A percentile compares a stretch with the other conserved stretches of the same genome.
Conservation (phyloP, 108 stramenopile species). For the Nitzschia inconspicua region DNA sequence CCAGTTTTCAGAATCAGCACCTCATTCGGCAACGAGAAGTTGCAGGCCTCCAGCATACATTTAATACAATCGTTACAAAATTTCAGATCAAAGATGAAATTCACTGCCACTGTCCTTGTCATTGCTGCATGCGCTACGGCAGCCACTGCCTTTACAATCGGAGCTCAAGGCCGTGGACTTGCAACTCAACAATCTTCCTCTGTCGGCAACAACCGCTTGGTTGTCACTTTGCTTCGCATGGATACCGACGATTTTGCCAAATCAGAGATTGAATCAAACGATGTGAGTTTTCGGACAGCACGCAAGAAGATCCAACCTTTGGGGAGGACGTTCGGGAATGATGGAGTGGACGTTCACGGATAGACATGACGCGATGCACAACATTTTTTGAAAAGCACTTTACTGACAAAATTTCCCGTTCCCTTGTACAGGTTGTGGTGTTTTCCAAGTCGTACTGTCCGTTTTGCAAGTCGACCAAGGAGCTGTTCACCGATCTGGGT, state of each 20-base stretch:
- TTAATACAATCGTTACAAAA: too few species aligned
- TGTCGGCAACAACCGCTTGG: too few species aligned
- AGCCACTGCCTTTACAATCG: too few species aligned
- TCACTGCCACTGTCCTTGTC: too few species aligned
- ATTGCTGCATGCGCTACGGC: too few species aligned
- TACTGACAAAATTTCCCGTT: neutral
- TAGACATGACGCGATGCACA: neutral
- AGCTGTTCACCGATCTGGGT: constrained; percentile 43
- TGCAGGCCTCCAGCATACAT: too few species aligned
- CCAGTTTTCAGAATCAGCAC: too few species aligned
- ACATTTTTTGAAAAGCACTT: neutral
- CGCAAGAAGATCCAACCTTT: neutral
- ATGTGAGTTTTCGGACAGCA: constrained; percentile 18
- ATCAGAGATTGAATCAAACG: constrained; percentile 68
- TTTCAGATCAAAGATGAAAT: too few species aligned
- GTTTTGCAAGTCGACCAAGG: constrained; percentile 62
- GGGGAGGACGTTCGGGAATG: neutral
- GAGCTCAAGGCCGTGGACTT: too few species aligned
- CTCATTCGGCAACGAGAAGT: too few species aligned
- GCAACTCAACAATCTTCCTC: too few species aligned
- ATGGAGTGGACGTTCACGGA: neutral
- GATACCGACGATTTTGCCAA: constrained; percentile 52
- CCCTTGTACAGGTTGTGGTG: constrained; percentile 41
- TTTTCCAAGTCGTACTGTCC: constrained; percentile 65
- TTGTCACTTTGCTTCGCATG: constrained; percentile 2